Percentiles rank a stretch among this genome's conserved stretches.
These are phyloP conservation scores for Xylaria polymorpha DNA, from an alignment of 2,329 filamentous ascomycete genomes.

Conservation along the genomic window DNA sequence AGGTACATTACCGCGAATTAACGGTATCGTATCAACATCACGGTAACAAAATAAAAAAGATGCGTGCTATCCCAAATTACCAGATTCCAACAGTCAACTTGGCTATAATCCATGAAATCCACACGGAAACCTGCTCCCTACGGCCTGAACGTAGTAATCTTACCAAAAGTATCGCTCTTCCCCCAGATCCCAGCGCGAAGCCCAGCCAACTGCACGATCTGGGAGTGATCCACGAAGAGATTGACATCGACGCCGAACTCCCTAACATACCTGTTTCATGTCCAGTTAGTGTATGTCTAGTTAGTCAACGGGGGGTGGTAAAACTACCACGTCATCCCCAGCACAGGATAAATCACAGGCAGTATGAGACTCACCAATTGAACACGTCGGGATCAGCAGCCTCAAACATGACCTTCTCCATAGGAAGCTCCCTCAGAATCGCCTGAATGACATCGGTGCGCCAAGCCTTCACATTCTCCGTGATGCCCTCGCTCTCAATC, in stretches of 20 bases:
- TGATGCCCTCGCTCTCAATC: conserved; percentile 1
- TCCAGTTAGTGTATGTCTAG: background rate
- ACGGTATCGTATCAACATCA: background rate
- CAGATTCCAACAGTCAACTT: background rate
- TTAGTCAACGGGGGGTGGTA: background rate
- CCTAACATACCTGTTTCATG: conserved; percentile 1
- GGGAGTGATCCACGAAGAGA: background rate
- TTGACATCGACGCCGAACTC: conserved; percentile 5
- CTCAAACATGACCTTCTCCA: conserved; percentile 11
- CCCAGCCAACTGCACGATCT: conserved; percentile 6
- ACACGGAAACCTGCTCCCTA: background rate
- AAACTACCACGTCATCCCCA: too few species aligned
- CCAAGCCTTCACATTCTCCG: conserved; percentile 1
- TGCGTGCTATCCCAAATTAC: background rate
- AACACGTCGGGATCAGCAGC: conserved; percentile 1
- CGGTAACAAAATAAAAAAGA: background rate
- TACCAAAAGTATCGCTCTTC: conserved; percentile 2
- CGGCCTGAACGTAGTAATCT: background rate
- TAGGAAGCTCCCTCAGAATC: background rate
- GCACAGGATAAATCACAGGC: background rate
- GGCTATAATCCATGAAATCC: background rate
- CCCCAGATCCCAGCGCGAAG: conserved; percentile 6
- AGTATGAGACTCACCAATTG: background rate
- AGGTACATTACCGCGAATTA: background rate
- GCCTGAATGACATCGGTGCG: conserved; percentile 1